phyloP scores from a whole-genome alignment of 768 basidiomycete genomes.

The Russula lepida region DNA sequence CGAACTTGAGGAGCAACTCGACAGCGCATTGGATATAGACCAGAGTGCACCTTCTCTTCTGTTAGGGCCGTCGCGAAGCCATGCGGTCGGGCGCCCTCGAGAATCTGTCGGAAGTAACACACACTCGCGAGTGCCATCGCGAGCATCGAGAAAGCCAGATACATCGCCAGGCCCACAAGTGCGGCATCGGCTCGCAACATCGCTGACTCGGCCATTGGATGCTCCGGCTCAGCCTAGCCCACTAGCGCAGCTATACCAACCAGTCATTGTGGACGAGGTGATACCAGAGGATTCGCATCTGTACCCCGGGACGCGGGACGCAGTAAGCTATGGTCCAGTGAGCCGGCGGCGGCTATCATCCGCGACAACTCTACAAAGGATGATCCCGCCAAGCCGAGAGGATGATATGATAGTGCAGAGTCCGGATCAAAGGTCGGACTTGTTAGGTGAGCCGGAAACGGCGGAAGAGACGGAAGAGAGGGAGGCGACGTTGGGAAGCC shows the following conservation, averaged over 20 bases:
- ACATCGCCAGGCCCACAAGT: neutral
- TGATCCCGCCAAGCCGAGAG: slow-evolving; percentile 7
- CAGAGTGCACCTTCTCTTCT: slow-evolving; percentile 23
- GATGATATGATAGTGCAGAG: slow-evolving; percentile 25
- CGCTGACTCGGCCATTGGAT: slow-evolving; percentile 34
- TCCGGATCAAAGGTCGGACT: slow-evolving; percentile 21
- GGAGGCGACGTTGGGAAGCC: slow-evolving; percentile 25
- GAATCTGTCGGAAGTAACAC: neutral
- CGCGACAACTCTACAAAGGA: slow-evolving; percentile 22
- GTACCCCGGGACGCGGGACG: slow-evolving; percentile 12
- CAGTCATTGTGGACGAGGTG: slow-evolving; percentile 48
- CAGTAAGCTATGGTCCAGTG: slow-evolving; percentile 34
- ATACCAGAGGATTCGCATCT: slow-evolving; percentile 28
- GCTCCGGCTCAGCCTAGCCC: slow-evolving; percentile 44
- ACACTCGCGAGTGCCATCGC: slow-evolving; percentile 1
- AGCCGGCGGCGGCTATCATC: slow-evolving; percentile 35
- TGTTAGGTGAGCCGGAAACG: slow-evolving; percentile 5
- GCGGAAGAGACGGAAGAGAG: slow-evolving; percentile 26
- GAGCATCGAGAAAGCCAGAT: slow-evolving; percentile 8
- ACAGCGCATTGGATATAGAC: slow-evolving; percentile 51
- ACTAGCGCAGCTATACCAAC: slow-evolving; percentile 67
- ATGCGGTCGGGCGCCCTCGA: slow-evolving; percentile 24
- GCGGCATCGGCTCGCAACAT: slow-evolving; percentile 38
- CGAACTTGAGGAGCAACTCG: slow-evolving; percentile 62
- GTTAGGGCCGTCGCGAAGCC: slow-evolving; percentile 27